A percentile compares a stretch with the other conserved stretches of the same genome.
Evolutionary conservation across 805 yeast species (phyloP).

Genomic region (Metschnikowia corniflorae): DNA sequence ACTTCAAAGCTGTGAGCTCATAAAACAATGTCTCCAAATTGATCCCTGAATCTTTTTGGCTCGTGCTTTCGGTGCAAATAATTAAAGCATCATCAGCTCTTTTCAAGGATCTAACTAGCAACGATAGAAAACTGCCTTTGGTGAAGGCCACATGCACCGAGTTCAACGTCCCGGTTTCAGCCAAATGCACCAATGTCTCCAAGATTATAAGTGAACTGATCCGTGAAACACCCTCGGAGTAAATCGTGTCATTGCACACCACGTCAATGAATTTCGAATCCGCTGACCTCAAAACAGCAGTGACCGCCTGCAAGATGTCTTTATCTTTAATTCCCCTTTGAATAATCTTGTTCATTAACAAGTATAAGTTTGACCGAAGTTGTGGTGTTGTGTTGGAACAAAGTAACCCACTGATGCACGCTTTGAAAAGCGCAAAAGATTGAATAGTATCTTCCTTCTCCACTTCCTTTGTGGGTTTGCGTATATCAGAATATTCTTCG

Average conservation of each 20-base stretch:
- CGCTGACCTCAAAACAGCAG: slow-evolving; percentile 54
- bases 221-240: slow-evolving; percentile 73
- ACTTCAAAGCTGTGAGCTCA: slow-evolving; percentile 74
- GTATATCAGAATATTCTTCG: slow-evolving; percentile 14
- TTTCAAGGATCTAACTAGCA: slow-evolving; percentile 64
- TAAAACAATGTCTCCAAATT: slow-evolving; percentile 56
- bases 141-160: slow-evolving; percentile 59
- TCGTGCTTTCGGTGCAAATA: slow-evolving; percentile 24
- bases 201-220: slow-evolving; percentile 73
- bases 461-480: slow-evolving; percentile 3
- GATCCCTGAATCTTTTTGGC: slow-evolving; percentile 23
- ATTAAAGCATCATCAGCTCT: slow-evolving; percentile 62
- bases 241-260: slow-evolving; percentile 73
- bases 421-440: slow-evolving; percentile 64
- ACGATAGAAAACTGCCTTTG: slow-evolving; percentile 59
- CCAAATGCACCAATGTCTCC: slow-evolving; percentile 60
- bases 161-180: slow-evolving; percentile 44
- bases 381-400: slow-evolving; percentile 64
- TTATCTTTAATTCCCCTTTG: slow-evolving; percentile 44
- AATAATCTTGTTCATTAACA: slow-evolving; percentile 64
- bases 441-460: slow-evolving; percentile 37
- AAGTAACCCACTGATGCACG: slow-evolving; percentile 69
- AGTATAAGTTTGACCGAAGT: slow-evolving; percentile 76
- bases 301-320: slow-evolving; percentile 43
- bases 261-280: slow-evolving; percentile 58